Percentiles rank a stretch among this genome's conserved stretches.
Conservation (phyloP, 2,329 filamentous ascomycete genomes). For the Talaromyces sp. region DNA sequence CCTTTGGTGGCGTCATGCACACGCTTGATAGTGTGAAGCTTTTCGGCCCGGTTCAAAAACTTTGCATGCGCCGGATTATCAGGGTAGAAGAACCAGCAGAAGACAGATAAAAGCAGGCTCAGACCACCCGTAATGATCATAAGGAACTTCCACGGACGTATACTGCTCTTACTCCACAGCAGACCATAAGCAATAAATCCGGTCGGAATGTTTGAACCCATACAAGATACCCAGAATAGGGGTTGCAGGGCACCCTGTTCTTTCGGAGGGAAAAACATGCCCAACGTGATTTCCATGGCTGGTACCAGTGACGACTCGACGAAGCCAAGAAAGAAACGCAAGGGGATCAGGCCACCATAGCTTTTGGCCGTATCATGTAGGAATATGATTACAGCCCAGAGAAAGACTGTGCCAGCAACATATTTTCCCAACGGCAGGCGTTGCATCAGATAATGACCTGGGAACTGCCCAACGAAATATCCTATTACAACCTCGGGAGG, state of each 20-base stretch:
- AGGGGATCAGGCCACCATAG: conserved; percentile 37
- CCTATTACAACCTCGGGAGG: conserved; percentile 22
- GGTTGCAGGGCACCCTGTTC: conserved; percentile 50
- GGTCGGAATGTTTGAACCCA: conserved; percentile 32
- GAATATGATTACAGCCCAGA: conserved; percentile 38
- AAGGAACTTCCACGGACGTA: conserved; percentile 37
- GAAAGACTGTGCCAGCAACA: conserved; percentile 28
- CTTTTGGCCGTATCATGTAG: conserved; percentile 35
- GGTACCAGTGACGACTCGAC: conserved; percentile 39
- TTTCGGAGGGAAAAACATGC: conserved; percentile 44
- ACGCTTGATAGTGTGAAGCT: conserved; percentile 19
- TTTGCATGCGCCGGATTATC: conserved; percentile 20
- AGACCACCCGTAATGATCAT: conserved; percentile 40
- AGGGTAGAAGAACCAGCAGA: conserved; percentile 22
- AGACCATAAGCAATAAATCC: conserved; percentile 43
- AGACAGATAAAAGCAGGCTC: conserved; percentile 30
- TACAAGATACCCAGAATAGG: conserved; percentile 46
- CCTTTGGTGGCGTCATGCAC: conserved; percentile 20
- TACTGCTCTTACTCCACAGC: conserved; percentile 30
- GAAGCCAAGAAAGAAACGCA: conserved; percentile 38
- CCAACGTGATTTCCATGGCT: conserved; percentile 43
- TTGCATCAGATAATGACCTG: conserved; percentile 44
- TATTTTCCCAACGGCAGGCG: conserved; percentile 38
- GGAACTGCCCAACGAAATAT: conserved; percentile 38
- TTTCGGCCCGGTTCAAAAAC: conserved; percentile 21